phyloP scores from a whole-genome alignment of 176 grass and related monocot genomes.

The Coix lacrymajobi region DNA sequence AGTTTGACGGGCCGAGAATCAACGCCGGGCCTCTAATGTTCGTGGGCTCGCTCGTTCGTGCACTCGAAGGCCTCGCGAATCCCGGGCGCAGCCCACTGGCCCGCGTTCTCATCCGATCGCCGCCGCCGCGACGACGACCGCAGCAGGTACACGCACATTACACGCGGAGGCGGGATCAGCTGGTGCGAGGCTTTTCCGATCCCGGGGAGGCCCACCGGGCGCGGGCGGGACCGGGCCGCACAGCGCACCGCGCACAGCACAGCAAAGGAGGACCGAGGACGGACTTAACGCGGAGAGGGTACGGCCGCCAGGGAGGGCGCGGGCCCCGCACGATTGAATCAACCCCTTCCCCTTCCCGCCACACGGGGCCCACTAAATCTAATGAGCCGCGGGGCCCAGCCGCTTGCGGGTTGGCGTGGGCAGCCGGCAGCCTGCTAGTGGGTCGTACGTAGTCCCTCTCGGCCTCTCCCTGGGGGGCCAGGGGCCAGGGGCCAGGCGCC shows the following conservation, averaged over 20 bases:
- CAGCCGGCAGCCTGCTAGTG: neutral
- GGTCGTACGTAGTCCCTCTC: neutral
- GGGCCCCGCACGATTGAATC: conserved; percentile 13
- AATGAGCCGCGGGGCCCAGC: neutral
- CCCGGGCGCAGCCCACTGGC: too few relatives aligned
- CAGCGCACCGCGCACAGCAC: neutral
- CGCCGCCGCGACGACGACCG: too few relatives aligned
- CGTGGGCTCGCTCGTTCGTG: neutral
- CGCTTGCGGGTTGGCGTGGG: neutral
- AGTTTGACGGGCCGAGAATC: neutral
- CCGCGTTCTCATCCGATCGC: neutral
- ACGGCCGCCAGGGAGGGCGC: neutral
- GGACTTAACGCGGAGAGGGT: conserved; percentile 15
- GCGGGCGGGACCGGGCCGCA: neutral
- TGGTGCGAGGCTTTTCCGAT: neutral
- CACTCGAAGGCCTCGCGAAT: too few relatives aligned
- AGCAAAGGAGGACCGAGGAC: conserved; percentile 4
- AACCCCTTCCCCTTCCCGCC: neutral
- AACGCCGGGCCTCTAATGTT: neutral
- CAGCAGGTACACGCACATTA: neutral
- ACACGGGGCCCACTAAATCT: neutral
- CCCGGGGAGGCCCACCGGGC: neutral
- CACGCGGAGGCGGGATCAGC: neutral
- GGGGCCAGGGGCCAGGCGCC: neutral
- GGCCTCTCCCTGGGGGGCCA: too few relatives aligned